Base-by-base conservation (phyloP, 371 early-diverging fungal genomes). In the Homolaphlyctis polyrhiza region DNA sequence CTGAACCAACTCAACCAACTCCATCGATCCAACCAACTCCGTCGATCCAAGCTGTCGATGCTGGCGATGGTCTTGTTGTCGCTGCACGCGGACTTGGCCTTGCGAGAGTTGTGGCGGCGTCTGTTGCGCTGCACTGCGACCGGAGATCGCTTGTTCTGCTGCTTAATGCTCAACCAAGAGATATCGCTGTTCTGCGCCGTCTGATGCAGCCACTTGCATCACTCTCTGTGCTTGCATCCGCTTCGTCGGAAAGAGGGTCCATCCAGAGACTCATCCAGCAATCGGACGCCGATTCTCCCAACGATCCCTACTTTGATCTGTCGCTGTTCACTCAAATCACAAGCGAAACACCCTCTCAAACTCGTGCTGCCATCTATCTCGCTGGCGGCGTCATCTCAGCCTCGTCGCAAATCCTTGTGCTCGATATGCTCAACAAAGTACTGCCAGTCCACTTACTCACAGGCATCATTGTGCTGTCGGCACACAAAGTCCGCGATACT, bases 361-460 rank as follows among this genome's bases (percentile, higher is more conserved):
- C 79, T 60, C 77, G 91, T 63, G 72, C 77, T 4, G 82, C 77
- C 13, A 68, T 93, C 61, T 97, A 97, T 75, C 80, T 87, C 1
- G 67, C 73, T 33, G 95, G 99, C 51, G 99, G 99, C 8, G 80
- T 98, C 3, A 77, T 97, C 62, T 84, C 92, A 4, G 80, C 91
- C 30, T 93, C 97, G 0, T 88, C 96, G 23, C 83, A 95, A 35
- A 93, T 96, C 47, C 74, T 99, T 30, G 87, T 95, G n/a, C 94
- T 96, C 36, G 99, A 99, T 72, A 78, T 99, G 77, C 74, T 99
- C 34, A 88, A 89, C 62, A 80, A 86, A 16, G 78, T 88, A 33
- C 77, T 98, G 1, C 93, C 96, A 1, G 65, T 77, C 1, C 72
- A 90, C 57, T 71, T 90, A 27, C 83, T 98, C 11, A 89, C 91